Evolutionary conservation across 2,329 filamentous ascomycete genomes (phyloP).

Genomic region (Myriosclerotinia curreyana): DNA sequence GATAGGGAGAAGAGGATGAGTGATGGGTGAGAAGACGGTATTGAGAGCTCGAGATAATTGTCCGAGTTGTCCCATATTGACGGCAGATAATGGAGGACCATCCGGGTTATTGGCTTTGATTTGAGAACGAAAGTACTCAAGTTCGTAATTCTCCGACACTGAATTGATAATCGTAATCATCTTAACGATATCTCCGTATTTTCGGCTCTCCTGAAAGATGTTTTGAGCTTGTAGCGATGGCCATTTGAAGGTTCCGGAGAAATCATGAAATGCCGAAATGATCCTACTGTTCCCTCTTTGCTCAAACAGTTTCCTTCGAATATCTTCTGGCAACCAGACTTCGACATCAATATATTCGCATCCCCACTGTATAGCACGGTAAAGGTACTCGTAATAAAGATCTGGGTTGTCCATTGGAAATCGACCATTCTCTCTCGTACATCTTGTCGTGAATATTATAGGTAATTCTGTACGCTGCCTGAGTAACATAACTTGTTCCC

Average conservation of each 20-base stretch:
- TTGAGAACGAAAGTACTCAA: constrained; percentile 81
- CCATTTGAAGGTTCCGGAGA: constrained; percentile 82
- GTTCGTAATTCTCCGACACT: constrained; percentile 83
- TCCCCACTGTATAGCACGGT: constrained; percentile 81
- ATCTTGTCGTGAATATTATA: constrained; percentile 86
- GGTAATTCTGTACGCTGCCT: constrained; percentile 81
- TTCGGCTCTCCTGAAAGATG: constrained; percentile 67
- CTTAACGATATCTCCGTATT: constrained; percentile 82
- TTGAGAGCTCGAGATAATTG: constrained; percentile 82
- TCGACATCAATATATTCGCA: constrained; percentile 89
- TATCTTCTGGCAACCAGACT: constrained; percentile 77
- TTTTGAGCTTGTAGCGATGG: constrained; percentile 68
- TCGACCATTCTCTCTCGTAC: constrained; percentile 75
- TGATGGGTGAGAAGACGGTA: constrained; percentile 83
- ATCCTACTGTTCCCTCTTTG: constrained; percentile 76
- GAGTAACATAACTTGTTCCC: constrained; percentile 80
- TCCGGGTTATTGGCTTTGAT: constrained; percentile 67
- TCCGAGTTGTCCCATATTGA: constrained; percentile 85
- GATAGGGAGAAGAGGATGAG: constrained; percentile 77
- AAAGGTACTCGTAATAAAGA: constrained; percentile 76
- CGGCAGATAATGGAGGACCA: constrained; percentile 71
- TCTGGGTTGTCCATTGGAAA: constrained; percentile 79
- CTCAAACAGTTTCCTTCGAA: constrained; percentile 64
- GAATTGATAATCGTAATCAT: constrained; percentile 84
- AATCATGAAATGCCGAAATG: constrained; percentile 90